These are phyloP conservation scores for Knoxdaviesia capensis DNA, from an alignment of 2,329 filamentous ascomycete species.

Conservation along the genomic window DNA sequence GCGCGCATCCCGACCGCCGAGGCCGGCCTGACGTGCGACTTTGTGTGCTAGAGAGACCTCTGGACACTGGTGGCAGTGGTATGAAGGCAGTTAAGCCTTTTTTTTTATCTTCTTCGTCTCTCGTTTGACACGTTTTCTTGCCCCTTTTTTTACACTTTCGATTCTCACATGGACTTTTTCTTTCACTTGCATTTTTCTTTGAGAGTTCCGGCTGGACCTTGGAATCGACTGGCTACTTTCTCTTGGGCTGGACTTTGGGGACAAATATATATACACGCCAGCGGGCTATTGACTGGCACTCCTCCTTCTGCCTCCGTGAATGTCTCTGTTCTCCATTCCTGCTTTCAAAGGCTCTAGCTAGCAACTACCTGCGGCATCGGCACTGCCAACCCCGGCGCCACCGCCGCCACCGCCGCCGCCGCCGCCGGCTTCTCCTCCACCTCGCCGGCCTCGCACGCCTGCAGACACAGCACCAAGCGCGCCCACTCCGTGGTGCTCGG, in stretches of 20 bases:
- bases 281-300: too few relatives aligned
- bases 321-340: too few relatives aligned
- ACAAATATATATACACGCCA: too few relatives aligned
- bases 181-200: conserved; percentile 9
- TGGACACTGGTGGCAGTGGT: too few relatives aligned
- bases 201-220: too few relatives aligned
- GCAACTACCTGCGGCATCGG: too few relatives aligned
- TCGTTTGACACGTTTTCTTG: too few relatives aligned
- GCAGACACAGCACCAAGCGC: conserved; percentile 21
- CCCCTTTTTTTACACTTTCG: background rate
- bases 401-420: background rate
- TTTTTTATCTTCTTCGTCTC: background rate
- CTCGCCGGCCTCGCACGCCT: conserved; percentile 11
- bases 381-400: too few relatives aligned
- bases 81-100: background rate
- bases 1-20: background rate
- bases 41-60: background rate
- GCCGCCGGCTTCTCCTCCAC: conserved; percentile 2
- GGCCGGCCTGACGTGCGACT: background rate
- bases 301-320: too few relatives aligned
- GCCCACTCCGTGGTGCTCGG: conserved; percentile 24
- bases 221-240: too few relatives aligned
- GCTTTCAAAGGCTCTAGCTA: too few relatives aligned
- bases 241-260: too few relatives aligned
- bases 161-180: conserved; percentile 5